Evolutionary conservation across 2,329 filamentous ascomycete genomes (phyloP).

Genomic region (Ceratocystis alfenasii): DNA sequence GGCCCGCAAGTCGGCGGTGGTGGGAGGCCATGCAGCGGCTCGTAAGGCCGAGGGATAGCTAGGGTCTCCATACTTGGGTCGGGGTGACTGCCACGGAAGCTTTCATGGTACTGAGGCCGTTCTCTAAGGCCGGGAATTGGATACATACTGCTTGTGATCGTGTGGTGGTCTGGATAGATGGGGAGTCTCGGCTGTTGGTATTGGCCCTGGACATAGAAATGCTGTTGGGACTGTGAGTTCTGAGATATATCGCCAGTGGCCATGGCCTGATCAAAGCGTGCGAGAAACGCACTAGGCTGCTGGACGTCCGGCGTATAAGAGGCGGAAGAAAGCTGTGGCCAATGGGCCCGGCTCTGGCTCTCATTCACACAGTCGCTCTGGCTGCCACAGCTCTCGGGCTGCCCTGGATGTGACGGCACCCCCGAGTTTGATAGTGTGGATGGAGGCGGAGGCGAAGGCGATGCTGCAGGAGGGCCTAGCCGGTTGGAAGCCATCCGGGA

Average conservation of each 20-base stretch:
- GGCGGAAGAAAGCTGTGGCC: neutral
- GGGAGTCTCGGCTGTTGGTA: conserved; percentile 1
- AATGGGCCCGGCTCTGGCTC: neutral
- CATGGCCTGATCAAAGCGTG: neutral
- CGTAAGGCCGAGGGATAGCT: neutral
- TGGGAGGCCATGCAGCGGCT: neutral
- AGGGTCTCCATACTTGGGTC: neutral
- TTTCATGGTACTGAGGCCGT: neutral
- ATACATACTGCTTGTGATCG: neutral
- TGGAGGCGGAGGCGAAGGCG: neutral
- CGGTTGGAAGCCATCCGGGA: neutral
- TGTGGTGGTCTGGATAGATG: neutral
- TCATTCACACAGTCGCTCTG: neutral
- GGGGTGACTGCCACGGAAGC: neutral
- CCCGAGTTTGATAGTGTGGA: neutral
- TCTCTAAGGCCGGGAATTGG: neutral
- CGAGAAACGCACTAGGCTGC: neutral
- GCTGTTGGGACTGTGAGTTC: neutral
- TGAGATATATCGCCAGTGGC: neutral
- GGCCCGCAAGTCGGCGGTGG: neutral
- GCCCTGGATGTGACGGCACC: neutral
- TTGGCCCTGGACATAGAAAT: neutral
- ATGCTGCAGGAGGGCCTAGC: neutral
- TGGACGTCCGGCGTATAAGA: neutral
- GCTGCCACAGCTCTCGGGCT: neutral